Base-by-base conservation (phyloP, 1,284 basidiomycete genomes). In the Tilletia horrida region DNA sequence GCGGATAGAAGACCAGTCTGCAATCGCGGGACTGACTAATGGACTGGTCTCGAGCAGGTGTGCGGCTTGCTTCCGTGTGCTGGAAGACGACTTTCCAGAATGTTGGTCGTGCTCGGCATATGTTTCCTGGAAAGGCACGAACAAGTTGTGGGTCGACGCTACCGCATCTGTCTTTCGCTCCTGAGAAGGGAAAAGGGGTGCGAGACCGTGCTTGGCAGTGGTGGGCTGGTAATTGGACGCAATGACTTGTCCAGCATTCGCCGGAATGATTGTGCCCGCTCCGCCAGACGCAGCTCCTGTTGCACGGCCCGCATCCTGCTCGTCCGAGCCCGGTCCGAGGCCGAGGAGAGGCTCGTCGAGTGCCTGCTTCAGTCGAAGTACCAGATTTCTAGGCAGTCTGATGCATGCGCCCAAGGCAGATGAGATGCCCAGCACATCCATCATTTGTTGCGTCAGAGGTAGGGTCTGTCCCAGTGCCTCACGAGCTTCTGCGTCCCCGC, bases 1-100 rank as follows among this genome's bases (percentile, higher is more conserved):
- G 3, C 63, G 63, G 57, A 81, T 74, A 13, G 64, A 65, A 16
- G 67, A 68, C 80, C 80, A 81, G 52, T 78, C 76, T 43, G 76
- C 80, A 13, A 75, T 70, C 21, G 72, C 71, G 1, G 80, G 80
- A 29, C 71, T 75, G 57, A 81, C 62, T 7, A 81, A 67, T 31
- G 71, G 71, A 65, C 72, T 67, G 2, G 62, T 66, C n/a, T 80
- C 76, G 2, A 79, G 65, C 18, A 68, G 45, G 1, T 29, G n/a
- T 2, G 66, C 66, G 29, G 72, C 72, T 0, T 67, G 65, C 52
- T 45, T 43, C 7, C 23, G 21, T 27, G 27, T 52, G 11, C 42
- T 18, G 6, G 21, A 48, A 16, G 18, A 48, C 4, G 35, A 40
- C 11, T 40, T 40, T 11, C 11, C 35, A 40, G 35, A 40, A 40